A percentile compares a stretch with the other conserved stretches of the same genome.
Evolutionary conservation across 2,329 filamentous ascomycete genomes (phyloP).

Genomic region (Epichloe scottii): DNA sequence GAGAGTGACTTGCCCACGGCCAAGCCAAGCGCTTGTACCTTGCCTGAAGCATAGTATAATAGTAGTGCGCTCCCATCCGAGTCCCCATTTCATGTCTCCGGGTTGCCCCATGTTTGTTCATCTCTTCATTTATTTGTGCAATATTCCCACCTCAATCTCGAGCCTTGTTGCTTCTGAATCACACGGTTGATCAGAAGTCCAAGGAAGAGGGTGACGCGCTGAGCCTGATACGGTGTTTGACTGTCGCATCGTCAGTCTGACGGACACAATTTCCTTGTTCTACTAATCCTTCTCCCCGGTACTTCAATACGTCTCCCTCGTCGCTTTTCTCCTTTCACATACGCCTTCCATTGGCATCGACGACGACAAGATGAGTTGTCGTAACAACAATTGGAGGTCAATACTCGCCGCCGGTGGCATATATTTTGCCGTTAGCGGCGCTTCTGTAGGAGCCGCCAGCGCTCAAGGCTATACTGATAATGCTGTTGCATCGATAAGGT

Average conservation of each 20-base stretch:
- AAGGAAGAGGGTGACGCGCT: not conserved
- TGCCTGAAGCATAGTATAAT: constrained; percentile 2
- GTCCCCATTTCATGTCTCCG: not conserved
- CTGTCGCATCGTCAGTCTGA: not conserved
- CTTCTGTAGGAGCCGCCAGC: constrained; percentile 7
- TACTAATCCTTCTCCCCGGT: not conserved
- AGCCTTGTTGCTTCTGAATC: constrained; percentile 1
- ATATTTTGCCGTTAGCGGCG: not conserved
- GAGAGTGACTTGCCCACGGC: not conserved
- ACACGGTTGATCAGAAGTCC: not conserved
- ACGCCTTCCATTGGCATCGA: not conserved
- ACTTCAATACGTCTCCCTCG: not conserved
- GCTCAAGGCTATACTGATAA: constrained; percentile 19
- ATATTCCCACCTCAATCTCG: not conserved
- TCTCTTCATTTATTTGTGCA: not conserved
- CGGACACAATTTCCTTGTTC: not conserved
- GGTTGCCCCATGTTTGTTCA: not conserved
- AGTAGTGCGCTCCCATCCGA: not conserved
- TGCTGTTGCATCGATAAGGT: constrained; percentile 21
- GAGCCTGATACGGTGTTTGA: not conserved
- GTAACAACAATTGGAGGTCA: not conserved
- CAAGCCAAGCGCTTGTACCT: not conserved
- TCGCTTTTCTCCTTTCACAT: not conserved
- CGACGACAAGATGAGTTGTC: not conserved
- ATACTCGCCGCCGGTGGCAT: constrained; percentile 5